Evolutionary conservation across 768 basidiomycete genomes (phyloP), one percentile per base, ranked within the genome.

Genomic region (Russula foetens): DNA sequence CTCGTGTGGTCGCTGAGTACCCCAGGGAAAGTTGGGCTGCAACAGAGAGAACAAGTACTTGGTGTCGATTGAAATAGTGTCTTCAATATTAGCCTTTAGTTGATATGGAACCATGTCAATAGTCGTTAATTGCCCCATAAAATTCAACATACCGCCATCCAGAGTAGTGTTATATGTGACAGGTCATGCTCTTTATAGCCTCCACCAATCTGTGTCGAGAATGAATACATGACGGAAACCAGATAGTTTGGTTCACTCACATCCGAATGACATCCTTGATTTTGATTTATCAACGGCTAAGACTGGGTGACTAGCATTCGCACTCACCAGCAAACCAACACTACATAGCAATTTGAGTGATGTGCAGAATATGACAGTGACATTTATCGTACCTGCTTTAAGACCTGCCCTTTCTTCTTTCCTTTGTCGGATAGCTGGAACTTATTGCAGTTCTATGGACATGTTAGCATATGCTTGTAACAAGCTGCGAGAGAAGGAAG

Each of bases 241-340:
- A 28, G n/a, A 41, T 69, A 19, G 71, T 68, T 55, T 70, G 63
- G 19, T 50, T 33, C 49, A 33, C 69, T 45, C 59, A 73, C 73
- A 56, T 74, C 74, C 15, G 69, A 67, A 53, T 75, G 75, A 65
- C 56, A 69, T n/a, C 63, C 66, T 66, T 54, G 21, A 50, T 31
- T 21, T 11, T 24, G 24, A 26, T 33, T 14, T 31, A 47, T 59
- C n/a, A 60, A 24, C 29, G 29, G 12, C 38, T n/a, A 29, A 23
- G 39, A 56, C 48, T 14, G 41, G 56, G 29, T 21, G 29, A 21
- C 35, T 14, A 15, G 24, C n/a, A 12, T 24, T 48, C 24, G 47
- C 53, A 63, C 76, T 67, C 67, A 81, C 86, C 87, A 55, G 79
- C 71, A 67, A 90, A 90, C 87, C 88, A 90, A 64, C 83, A 85